phyloP scores from a whole-genome alignment of 164 flowering plant species.

The Annona cherimola region DNA sequence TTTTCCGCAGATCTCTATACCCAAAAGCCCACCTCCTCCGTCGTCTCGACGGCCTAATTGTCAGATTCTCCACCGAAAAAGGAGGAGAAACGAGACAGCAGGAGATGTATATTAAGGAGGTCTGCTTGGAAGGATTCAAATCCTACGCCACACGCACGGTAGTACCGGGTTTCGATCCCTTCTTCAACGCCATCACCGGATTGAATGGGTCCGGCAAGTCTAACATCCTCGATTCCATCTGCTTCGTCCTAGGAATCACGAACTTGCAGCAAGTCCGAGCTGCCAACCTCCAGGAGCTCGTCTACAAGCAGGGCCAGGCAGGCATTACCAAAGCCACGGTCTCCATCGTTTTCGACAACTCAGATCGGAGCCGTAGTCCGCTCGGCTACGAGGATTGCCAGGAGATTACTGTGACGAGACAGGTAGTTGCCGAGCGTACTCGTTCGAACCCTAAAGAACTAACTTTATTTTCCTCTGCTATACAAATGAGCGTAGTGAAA shows the following conservation, averaged over 20 bases:
- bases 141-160: conserved; percentile 95
- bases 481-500: neutral
- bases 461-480: too few species aligned
- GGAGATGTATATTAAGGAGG: conserved; percentile 73
- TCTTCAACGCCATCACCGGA: conserved; percentile 94
- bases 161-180: conserved; percentile 90
- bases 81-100: neutral
- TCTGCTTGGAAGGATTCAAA: conserved; percentile 94
- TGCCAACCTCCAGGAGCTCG: conserved; percentile 95
- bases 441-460: neutral
- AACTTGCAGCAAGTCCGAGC: conserved; percentile 98
- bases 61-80: neutral
- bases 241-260: conserved; percentile 93
- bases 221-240: conserved; percentile 92
- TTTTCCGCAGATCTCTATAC: neutral
- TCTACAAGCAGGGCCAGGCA: conserved; percentile 99
- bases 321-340: conserved; percentile 98
- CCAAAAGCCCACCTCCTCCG: neutral
- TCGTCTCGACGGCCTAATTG: neutral
- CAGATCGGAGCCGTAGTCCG: conserved; percentile 75
- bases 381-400: conserved; percentile 83
- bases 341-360: conserved; percentile 86
- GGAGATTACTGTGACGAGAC: conserved; percentile 96
- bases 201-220: conserved; percentile 97
- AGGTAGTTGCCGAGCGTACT: conserved; percentile 35